phyloP scores from a whole-genome alignment of 2,329 filamentous ascomycete genomes.

The Penicillium griseofulvum region DNA sequence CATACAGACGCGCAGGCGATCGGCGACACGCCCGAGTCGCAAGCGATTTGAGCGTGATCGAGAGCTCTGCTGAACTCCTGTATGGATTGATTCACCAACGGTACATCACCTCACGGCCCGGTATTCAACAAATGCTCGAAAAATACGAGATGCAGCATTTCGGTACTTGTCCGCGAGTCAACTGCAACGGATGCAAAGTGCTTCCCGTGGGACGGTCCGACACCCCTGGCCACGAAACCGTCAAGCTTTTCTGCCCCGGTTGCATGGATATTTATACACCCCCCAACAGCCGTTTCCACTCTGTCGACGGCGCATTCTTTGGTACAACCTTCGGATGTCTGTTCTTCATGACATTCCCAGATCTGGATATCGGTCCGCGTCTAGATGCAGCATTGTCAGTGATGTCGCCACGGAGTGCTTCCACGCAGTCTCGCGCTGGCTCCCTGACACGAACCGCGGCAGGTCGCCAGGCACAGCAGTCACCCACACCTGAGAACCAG shows the following conservation, averaged over 20 bases:
- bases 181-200: conserved; percentile 86
- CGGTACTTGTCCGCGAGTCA: conserved; percentile 88
- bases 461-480: conserved; percentile 24
- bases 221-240: conserved; percentile 92
- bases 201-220: conserved; percentile 92
- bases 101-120: conserved; percentile 93
- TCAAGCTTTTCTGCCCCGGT: conserved; percentile 96
- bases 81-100: conserved; percentile 98
- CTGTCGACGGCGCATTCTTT: conserved; percentile 96
- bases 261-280: conserved; percentile 97
- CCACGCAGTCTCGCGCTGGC: conserved; percentile 35
- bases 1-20: conserved; percentile 56
- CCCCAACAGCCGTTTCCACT: conserved; percentile 95
- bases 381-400: conserved; percentile 49
- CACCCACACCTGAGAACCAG: conserved; percentile 44
- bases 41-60: conserved; percentile 90
- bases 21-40: conserved; percentile 81
- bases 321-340: conserved; percentile 94
- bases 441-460: conserved; percentile 28
- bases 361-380: conserved; percentile 78
- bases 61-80: conserved; percentile 95
- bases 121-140: conserved; percentile 98
- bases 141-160: conserved; percentile 98
- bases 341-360: conserved; percentile 97
- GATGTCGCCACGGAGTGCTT: conserved; percentile 24